A percentile compares a stretch with the other conserved stretches of the same genome.
Conservation (phyloP, 345 rosid species). For the Nephelium lappaceum region DNA sequence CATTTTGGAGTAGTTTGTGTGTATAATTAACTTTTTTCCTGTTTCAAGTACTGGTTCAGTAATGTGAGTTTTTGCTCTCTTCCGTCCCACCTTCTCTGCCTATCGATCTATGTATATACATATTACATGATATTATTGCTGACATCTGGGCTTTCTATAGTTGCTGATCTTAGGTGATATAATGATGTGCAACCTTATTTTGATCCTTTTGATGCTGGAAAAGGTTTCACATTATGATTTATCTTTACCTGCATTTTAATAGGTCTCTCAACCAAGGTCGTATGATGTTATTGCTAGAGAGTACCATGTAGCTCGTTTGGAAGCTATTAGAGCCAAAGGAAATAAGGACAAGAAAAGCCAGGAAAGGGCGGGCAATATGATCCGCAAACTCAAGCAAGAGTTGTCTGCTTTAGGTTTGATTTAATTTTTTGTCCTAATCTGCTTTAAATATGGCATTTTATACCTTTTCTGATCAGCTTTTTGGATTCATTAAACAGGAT, state of each 20-base stretch:
- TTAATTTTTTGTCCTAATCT: conserved; percentile 26
- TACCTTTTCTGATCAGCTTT: conserved; percentile 32
- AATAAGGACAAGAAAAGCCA: conserved; percentile 68
- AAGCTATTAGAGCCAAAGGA: conserved; percentile 81
- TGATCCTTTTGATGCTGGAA: conserved; percentile 2
- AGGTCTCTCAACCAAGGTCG: conserved; percentile 63
- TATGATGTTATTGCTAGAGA: conserved; percentile 71
- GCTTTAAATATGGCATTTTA: conserved; percentile 19
- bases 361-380: conserved; percentile 64
- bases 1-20: background rate
- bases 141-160: background rate
- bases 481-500: conserved; percentile 58
- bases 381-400: conserved; percentile 88
- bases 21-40: background rate
- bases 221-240: conserved; percentile 18
- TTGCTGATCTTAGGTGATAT: background rate
- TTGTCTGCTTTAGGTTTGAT: conserved; percentile 73
- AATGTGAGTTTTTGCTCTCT: too few relatives aligned
- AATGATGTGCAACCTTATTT: background rate
- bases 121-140: background rate
- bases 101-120: too few relatives aligned
- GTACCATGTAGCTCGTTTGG: conserved; percentile 64
- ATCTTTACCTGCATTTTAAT: conserved; percentile 12
- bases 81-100: too few relatives aligned
- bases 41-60: background rate